A percentile compares a stretch with the other conserved stretches of the same genome.
Conservation (phyloP, 2,329 filamentous ascomycete genomes). For the Diaporthe vaccinii region DNA sequence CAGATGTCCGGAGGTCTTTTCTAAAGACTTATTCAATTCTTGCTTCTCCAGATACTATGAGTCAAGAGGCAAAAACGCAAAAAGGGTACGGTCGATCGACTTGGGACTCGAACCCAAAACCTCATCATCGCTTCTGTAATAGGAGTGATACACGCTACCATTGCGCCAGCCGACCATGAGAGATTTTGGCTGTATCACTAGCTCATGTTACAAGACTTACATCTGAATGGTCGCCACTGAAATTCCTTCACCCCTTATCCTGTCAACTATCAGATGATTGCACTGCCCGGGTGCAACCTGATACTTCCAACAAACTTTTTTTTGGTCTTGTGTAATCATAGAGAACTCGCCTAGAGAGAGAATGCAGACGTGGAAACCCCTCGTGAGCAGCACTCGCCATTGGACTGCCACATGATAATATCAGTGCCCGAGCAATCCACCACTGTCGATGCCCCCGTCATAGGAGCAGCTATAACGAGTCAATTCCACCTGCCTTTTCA, state of each 20-base stretch:
- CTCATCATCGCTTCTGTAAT: conserved; percentile 25
- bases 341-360: neutral
- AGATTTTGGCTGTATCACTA: neutral
- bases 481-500: conserved; percentile 40
- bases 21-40: too few relatives aligned
- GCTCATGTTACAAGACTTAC: accelerated
- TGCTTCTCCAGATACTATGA: too few relatives aligned
- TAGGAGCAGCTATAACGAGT: neutral
- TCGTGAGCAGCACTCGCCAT: neutral
- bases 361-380: neutral
- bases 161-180: conserved; percentile 25
- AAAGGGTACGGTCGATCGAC: neutral
- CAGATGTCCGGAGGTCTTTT: too few relatives aligned
- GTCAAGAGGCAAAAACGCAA: neutral
- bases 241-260: neutral
- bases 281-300: too few relatives aligned
- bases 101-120: conserved; percentile 35
- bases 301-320: neutral
- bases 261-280: neutral
- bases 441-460: neutral
- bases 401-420: neutral
- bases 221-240: neutral
- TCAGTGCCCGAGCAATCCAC: neutral
- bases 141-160: conserved; percentile 35
- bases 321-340: neutral